Percentiles rank a stretch among this genome's conserved stretches.
Conservation (phyloP, 345 rosid genomes). For the Ceriops tagal region DNA sequence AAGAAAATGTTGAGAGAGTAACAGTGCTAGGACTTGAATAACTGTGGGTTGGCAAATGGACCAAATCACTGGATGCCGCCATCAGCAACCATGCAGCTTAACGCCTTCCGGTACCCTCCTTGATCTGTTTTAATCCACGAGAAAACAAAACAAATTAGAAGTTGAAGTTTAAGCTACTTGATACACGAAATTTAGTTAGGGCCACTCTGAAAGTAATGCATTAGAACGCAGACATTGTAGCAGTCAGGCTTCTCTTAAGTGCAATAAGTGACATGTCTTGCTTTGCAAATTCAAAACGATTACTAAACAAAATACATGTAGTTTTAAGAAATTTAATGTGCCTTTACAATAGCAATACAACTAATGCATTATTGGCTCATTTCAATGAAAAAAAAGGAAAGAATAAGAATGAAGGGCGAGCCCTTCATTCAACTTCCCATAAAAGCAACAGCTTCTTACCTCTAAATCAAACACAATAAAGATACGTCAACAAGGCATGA, state of each 20-base stretch:
- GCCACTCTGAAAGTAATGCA: too few relatives aligned
- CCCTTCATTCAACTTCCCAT: background rate
- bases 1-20: background rate
- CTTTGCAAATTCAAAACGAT: too few relatives aligned
- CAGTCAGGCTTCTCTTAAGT: too few relatives aligned
- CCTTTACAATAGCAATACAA: too few relatives aligned
- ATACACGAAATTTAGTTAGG: too few relatives aligned
- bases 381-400: background rate
- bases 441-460: background rate
- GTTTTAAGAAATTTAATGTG: too few relatives aligned
- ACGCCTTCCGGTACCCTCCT: background rate
- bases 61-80: background rate
- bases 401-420: background rate
- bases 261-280: too few relatives aligned
- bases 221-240: too few relatives aligned
- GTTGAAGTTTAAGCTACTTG: background rate
- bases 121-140: conserved; percentile 1
- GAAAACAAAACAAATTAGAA: background rate
- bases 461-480: background rate
- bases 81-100: background rate
- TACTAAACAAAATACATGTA: too few relatives aligned
- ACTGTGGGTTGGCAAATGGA: background rate
- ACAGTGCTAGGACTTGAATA: background rate
- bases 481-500: background rate
- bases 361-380: too few relatives aligned